phyloP scores from a whole-genome alignment of 768 basidiomycete genomes.

The Tricholoma matsutake region DNA sequence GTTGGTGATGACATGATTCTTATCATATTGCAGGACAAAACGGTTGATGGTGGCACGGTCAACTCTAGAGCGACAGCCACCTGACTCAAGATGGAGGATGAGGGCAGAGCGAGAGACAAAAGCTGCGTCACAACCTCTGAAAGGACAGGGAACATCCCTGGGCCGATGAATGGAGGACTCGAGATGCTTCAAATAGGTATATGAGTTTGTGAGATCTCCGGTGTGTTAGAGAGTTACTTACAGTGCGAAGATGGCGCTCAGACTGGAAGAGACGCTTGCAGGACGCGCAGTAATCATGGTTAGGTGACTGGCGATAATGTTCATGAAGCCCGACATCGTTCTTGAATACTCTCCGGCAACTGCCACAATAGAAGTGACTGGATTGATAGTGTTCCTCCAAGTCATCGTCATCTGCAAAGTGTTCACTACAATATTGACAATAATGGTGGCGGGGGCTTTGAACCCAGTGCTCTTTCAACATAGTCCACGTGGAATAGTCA shows the following conservation, averaged over 20 bases:
- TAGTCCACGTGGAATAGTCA: conserved; percentile 40
- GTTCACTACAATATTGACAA: conserved; percentile 48
- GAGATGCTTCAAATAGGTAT: conserved; percentile 37
- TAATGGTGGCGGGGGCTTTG: conserved; percentile 48
- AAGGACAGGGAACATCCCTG: conserved; percentile 34
- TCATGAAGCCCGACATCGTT: conserved; percentile 38
- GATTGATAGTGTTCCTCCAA: conserved; percentile 40
- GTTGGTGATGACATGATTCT: conserved; percentile 49
- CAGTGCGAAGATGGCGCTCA: conserved; percentile 32
- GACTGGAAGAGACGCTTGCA: conserved; percentile 45
- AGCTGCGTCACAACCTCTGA: conserved; percentile 37
- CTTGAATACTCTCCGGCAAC: conserved; percentile 42
- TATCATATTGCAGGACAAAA: conserved; percentile 42
- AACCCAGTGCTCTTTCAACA: conserved; percentile 49
- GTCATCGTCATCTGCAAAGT: conserved; percentile 32
- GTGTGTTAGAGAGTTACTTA: conserved; percentile 6
- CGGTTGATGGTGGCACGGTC: conserved; percentile 38
- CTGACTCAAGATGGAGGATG: conserved; percentile 61
- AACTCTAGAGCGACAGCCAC: conserved; percentile 51
- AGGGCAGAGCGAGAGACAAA: conserved; percentile 58
- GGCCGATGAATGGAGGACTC: conserved; percentile 50
- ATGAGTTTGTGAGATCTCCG: conserved; percentile 2
- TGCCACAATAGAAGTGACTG: conserved; percentile 40
- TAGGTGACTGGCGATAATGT: conserved; percentile 44
- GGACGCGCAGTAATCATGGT: conserved; percentile 40